Conservation (phyloP, 305 asterid species). For the Fraxinus xanthoxyloides region DNA sequence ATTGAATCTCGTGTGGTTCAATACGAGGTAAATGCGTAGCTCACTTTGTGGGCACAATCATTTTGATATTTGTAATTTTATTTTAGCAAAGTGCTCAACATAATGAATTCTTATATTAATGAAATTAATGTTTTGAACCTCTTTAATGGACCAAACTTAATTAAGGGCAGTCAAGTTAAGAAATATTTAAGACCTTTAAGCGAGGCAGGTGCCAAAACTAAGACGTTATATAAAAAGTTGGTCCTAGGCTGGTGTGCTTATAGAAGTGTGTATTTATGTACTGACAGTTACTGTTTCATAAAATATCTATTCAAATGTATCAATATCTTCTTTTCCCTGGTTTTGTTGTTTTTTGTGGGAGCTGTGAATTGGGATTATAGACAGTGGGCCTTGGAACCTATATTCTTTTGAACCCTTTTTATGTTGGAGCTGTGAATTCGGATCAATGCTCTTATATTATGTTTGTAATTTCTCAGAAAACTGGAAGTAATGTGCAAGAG, state of each 20-base stretch:
- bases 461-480: constrained; percentile 47
- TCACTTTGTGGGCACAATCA: constrained; percentile 14
- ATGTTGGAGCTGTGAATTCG: background rate
- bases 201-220: background rate
- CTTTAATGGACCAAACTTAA: background rate
- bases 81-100: background rate
- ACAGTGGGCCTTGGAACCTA: background rate
- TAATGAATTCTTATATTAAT: background rate
- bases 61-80: background rate
- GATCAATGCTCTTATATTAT: constrained; percentile 16
- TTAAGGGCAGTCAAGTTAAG: background rate
- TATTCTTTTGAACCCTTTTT: background rate
- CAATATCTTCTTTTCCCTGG: background rate
- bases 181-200: background rate
- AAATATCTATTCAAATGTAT: background rate
- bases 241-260: background rate
- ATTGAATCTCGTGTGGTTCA: constrained; percentile 61
- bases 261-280: background rate
- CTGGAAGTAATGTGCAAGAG: constrained; percentile 54
- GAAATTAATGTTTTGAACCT: background rate
- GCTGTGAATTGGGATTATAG: background rate
- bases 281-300: background rate
- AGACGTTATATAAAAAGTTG: background rate
- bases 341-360: background rate
- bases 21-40: constrained; percentile 55